phyloP scores from a whole-genome alignment of 2,329 filamentous ascomycete species.

The Penicillium concentricum region DNA sequence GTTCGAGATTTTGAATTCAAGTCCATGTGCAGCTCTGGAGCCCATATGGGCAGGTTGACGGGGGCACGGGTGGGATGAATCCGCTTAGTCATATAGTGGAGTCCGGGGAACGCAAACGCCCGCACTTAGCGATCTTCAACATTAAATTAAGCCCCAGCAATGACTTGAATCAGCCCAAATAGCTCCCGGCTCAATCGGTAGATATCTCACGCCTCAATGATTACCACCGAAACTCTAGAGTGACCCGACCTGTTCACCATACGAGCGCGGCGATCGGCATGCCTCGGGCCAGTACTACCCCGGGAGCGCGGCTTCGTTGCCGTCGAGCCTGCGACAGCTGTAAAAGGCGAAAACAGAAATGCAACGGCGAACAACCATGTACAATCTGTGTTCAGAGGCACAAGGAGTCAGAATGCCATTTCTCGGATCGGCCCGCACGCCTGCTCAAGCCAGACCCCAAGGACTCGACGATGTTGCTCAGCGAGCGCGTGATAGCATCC shows the following conservation, averaged over 20 bases:
- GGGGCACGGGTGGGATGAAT: neutral
- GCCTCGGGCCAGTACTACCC: conserved; percentile 32
- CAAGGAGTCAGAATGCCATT: conserved; percentile 43
- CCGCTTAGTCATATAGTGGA: neutral
- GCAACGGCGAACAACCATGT: conserved; percentile 52
- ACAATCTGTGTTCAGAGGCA: conserved; percentile 49
- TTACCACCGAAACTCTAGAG: neutral
- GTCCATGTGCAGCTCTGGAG: neutral
- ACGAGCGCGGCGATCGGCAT: conserved; percentile 17
- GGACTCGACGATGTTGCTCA: conserved; percentile 34
- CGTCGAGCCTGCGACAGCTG: conserved; percentile 47
- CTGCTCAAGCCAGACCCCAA: conserved; percentile 33
- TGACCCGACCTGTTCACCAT: conserved; percentile 2
- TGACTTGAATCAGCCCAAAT: neutral
- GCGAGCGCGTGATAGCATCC: conserved; percentile 30
- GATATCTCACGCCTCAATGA: conserved; percentile 7
- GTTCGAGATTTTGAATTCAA: neutral
- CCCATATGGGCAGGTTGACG: no score
- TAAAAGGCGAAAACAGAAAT: conserved; percentile 53
- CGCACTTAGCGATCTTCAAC: neutral
- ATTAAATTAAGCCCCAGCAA: neutral
- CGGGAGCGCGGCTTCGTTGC: conserved; percentile 35
- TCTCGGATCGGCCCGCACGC: conserved; percentile 38
- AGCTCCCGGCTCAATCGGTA: neutral
- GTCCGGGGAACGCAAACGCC: conserved; percentile 19